Evolutionary conservation across 306 rosid species (phyloP), one percentile per base, ranked within the genome.

Genomic region (Parietaria judaica): DNA sequence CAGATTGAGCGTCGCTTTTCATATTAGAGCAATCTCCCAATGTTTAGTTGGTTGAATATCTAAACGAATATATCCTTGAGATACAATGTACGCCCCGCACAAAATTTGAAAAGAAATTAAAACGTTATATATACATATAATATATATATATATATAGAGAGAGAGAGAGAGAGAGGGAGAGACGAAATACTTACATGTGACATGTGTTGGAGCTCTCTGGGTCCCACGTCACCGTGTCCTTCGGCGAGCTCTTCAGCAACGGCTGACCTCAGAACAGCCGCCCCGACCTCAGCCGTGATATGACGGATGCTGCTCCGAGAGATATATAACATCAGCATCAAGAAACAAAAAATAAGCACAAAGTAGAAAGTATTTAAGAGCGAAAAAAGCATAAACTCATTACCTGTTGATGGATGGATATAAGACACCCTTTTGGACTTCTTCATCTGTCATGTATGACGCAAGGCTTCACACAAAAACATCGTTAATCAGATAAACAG

Each of bases 381-480:
- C 11, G 36, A 14, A 17, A 8, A 8, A 43, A 8, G 51, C 36
- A 23, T n/a, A 57, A 57, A 43, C 14, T 17, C 45, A 41, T 62
- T 85, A 91, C 97, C 91, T 38, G 58, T 78, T 63, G 67, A 85
- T 80, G 55, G 89, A 91, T 56, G 97, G 97, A 78, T 83, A 91
- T 79, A 91, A 76, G 60, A 81, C 80, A 56, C 97, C 97, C 51
- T 77, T 78, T 34, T 66, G 80, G 72, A 80, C 62, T 51, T 91
- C 97, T 70, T 83, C 96, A 36, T 85, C 92, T 13, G 86, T 83
- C 84, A 91, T 91, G 72, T 91, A 91, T 49, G 96, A 80, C 70
- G 97, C 96, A 69, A 91, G 97, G 80, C 97, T 91, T 89, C 47
- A 67, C 54, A 67, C 51, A 72, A 57, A 73, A 73, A 13, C 61